A percentile compares a stretch with the other conserved stretches of the same genome.
Conservation (phyloP, 106 monocot species). For the Phalaenopsis equestris region DNA sequence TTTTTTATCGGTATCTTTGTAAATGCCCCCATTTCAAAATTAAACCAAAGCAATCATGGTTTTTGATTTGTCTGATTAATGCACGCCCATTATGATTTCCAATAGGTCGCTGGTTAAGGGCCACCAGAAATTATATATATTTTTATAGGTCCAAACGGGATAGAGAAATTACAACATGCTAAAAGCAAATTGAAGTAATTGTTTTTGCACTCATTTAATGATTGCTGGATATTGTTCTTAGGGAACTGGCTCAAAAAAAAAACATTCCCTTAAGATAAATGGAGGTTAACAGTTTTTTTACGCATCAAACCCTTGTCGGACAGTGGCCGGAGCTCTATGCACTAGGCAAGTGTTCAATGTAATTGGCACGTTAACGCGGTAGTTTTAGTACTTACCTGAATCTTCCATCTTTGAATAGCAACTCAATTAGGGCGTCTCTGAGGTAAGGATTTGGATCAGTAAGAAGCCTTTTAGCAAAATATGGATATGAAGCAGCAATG, state of each 20-base stretch:
- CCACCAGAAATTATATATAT: not conserved
- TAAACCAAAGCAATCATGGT: too few relatives aligned
- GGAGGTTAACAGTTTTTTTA: not conserved
- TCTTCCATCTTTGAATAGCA: conserved; percentile 98
- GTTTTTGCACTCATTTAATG: not conserved
- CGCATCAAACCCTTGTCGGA: not conserved
- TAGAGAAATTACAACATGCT: not conserved
- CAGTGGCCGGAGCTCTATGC: not conserved
- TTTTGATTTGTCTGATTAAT: not conserved
- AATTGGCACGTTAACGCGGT: not conserved
- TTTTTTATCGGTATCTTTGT: too few relatives aligned
- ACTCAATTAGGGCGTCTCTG: conserved; percentile 95
- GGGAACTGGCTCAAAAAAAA: not conserved
- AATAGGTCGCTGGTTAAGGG: not conserved
- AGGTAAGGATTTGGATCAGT: conserved; percentile 99
- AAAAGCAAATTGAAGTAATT: not conserved
- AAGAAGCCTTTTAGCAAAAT: conserved; percentile 98
- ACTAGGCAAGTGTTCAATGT: not conserved
- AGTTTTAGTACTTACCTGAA: conserved; percentile 56
- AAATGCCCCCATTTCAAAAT: too few relatives aligned
- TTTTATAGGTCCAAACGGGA: not conserved
- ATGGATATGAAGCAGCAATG: conserved; percentile 97
- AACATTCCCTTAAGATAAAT: not conserved
- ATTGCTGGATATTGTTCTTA: not conserved
- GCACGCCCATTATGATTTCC: not conserved